Base-by-base conservation (phyloP, 2,329 filamentous ascomycete species). In the Dothideomycetidae sp. region DNA sequence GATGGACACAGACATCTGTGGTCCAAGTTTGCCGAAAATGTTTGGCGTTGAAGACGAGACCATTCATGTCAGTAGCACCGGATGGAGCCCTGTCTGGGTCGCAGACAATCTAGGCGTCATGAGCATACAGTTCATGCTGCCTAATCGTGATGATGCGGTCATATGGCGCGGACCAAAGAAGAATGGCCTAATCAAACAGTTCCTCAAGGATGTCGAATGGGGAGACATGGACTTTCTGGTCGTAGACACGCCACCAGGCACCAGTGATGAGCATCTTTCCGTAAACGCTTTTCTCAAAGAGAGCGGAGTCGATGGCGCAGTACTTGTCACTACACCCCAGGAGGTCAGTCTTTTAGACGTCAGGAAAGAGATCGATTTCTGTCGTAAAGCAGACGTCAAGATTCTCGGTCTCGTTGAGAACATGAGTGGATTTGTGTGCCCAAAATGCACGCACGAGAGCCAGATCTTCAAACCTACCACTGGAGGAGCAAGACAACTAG, bases 101-200 rank as follows among this genome's bases (percentile, higher is more conserved):
- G 73, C 78, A 50, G 90, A 96, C 50, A 98, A 96, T 50, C 66
- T 98, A 3, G 82, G 80, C 2, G 84, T 93, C 35, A 96, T 98
- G 88, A 90, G 81, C 52, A 84, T 98, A 46, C 90, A 98, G 59
- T 98, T 98, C 56, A 93, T 98, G 84, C 67, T 98, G 31, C 90
- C 90, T 0, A 84, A 83, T 51, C 71, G 82, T 32, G 88, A 98
- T 57, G 86, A 93, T 53, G 90, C 90, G 3, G 78, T 98, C 29
- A 98, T 98, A 48, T 98, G 90, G 90, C 73, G 90, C 35, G 90
- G 90, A 0, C 81, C 90, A 2, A 98, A 98, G 71, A 98, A 98
- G 71, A 98, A 96, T 52, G 90, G 90, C 0, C 63, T 98, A 40
- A 96, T 98, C 55, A 98, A 98, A 65, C 82, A 92, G 57, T 98